Evolutionary conservation across 2,329 filamentous ascomycete genomes (phyloP), one percentile per base, ranked within the genome.

Genomic region (Aspergillus felis): DNA sequence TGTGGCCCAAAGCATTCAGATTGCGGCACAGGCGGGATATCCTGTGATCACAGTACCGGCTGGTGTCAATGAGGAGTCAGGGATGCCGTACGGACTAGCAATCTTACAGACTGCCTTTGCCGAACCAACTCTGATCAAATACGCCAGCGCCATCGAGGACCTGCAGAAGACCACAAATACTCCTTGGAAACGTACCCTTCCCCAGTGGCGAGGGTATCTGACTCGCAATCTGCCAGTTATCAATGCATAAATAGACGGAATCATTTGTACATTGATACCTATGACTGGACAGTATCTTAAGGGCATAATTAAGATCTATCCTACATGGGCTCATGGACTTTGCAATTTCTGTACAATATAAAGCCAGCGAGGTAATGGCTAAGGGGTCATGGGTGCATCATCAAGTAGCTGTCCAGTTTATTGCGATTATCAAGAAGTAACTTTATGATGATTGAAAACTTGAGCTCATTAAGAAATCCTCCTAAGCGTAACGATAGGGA

Each of bases 1-100:
- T 66, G 85, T 88, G 3, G 88, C 82, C 0, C 86, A 89, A 69
- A 83, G 83, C 3, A 85, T 85, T 60, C 85, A 90, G 72, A 83
- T 90, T 58, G 86, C 87, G 0, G 89, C 89, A 0, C 87, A 91
- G 73, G 89, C 89, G 4, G 88, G 88, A 0, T 92, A 91, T 67
- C 89, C 88, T 0, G 81, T 89, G 67, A 79, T 91, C 52, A 90
- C 88, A 0, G 68, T 92, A 1, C 89, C 89, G 0, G 85, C 81
- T 0, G 86, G 86, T 1, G 75, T 84, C 5, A 78, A 82, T 61
- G 63, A 72, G 8, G 73, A 61, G 12, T 81, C 79, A 3, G 83
- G 84, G 6, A 86, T 87, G 82, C 84, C 84, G 0, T 86, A 85
- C 60, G 84, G 85, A 1, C 69, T 88, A 27, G 83, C 78, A 0